Conservation (phyloP, 305 asterid genomes). For the Fraxinus platypoda region DNA sequence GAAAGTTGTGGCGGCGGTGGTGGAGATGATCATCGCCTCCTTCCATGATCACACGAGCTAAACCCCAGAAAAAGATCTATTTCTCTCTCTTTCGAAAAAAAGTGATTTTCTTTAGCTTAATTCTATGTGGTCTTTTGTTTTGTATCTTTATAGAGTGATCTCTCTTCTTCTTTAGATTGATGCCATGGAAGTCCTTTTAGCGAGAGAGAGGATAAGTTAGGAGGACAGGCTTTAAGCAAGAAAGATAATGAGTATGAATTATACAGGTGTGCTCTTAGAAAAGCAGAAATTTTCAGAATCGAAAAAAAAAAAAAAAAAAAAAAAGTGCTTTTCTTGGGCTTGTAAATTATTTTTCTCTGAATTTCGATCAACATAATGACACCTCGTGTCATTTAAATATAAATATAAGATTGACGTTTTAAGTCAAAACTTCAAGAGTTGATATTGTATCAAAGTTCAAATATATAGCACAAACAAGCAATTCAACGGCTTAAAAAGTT, state of each 20-base stretch:
- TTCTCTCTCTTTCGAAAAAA: slow-evolving; percentile 8
- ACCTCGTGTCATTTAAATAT: background rate
- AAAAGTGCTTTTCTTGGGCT: background rate
- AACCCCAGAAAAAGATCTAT: slow-evolving; percentile 20
- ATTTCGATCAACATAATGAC: background rate
- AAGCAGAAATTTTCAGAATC: slow-evolving; percentile 19
- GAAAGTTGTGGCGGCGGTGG: slow-evolving; percentile 41
- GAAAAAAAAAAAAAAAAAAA: background rate
- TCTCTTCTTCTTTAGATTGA: background rate
- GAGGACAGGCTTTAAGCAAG: slow-evolving; percentile 47
- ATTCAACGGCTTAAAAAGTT: background rate
- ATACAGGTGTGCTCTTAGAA: slow-evolving; percentile 43
- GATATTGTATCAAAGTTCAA: background rate
- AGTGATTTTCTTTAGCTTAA: background rate
- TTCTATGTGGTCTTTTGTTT: background rate
- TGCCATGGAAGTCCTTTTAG: slow-evolving; percentile 26
- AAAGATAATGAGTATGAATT: slow-evolving; percentile 55
- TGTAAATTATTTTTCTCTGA: background rate
- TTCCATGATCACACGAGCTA: slow-evolving; percentile 45
- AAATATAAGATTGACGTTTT: background rate
- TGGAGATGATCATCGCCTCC: slow-evolving; percentile 46
- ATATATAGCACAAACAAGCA: background rate
- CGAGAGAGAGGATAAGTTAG: slow-evolving; percentile 11
- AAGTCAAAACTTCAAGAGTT: background rate
- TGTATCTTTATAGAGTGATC: background rate